Percentiles rank a stretch among this genome's conserved stretches.
These are phyloP conservation scores for Nakazawaea ambrosiae DNA, from an alignment of 805 yeast species.

Conservation along the genomic window DNA sequence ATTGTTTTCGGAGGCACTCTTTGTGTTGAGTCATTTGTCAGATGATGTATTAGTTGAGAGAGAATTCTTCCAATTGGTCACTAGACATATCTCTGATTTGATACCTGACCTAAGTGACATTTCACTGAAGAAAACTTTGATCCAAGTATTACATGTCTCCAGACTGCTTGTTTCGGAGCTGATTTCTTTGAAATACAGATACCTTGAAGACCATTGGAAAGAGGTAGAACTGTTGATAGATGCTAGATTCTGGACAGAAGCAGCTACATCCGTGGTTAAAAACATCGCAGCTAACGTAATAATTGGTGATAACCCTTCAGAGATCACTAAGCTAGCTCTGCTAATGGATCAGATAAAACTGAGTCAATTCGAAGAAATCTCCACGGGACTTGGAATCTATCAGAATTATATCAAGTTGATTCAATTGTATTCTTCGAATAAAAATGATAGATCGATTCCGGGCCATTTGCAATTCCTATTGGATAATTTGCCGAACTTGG, in stretches of 20 bases:
- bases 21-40: conserved; percentile 50
- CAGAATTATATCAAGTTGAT: conserved; percentile 36
- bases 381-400: conserved; percentile 52
- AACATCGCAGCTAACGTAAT: conserved; percentile 71
- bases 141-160: conserved; percentile 40
- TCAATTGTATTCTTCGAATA: conserved; percentile 11
- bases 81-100: conserved; percentile 7
- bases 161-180: conserved; percentile 42
- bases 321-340: conserved; percentile 20
- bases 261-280: conserved; percentile 49
- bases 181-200: conserved; percentile 49
- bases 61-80: conserved; percentile 3
- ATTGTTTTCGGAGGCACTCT: conserved; percentile 53
- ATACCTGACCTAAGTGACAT: conserved; percentile 6
- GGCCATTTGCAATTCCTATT: conserved; percentile 32
- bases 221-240: conserved; percentile 56
- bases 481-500: conserved; percentile 31
- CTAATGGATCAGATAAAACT: conserved; percentile 31
- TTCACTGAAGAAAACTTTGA: conserved; percentile 22
- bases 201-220: conserved; percentile 42
- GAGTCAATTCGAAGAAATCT: conserved; percentile 39
- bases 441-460: conserved; percentile 14
- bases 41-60: conserved; percentile 29
- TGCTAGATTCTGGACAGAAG: conserved; percentile 55
- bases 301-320: conserved; percentile 32